Conservation (phyloP, 2,329 filamentous ascomycete genomes). For the Leptographium wingfieldii region DNA sequence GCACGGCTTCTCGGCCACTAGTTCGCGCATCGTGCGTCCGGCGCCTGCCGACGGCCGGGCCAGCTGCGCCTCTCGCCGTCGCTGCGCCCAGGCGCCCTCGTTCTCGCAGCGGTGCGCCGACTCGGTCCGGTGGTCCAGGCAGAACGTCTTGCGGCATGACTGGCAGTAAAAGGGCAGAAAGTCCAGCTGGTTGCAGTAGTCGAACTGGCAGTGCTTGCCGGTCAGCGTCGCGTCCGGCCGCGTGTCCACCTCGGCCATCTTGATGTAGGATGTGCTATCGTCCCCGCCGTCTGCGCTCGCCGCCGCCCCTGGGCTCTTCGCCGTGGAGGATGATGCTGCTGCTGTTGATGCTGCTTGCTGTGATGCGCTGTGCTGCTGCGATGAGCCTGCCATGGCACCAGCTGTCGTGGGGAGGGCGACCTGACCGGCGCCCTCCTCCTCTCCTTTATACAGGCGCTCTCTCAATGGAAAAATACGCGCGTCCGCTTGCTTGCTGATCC, state of each 20-base stretch:
- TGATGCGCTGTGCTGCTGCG: not conserved
- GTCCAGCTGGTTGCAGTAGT: conserved; percentile 88
- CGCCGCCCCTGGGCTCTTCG: conserved; percentile 18
- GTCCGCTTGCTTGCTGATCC: not conserved
- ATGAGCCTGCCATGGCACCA: conserved; percentile 35
- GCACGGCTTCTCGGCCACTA: conserved; percentile 53
- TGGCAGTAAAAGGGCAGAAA: conserved; percentile 93
- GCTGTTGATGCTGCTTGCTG: conserved; percentile 21
- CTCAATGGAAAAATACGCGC: not conserved
- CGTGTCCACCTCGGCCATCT: conserved; percentile 50
- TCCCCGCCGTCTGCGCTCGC: not conserved
- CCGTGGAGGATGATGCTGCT: conserved; percentile 13
- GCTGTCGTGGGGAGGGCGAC: not conserved
- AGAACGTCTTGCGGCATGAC: conserved; percentile 74
- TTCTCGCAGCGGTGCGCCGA: conserved; percentile 58
- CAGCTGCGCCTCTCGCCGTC: conserved; percentile 41
- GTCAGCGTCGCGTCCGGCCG: conserved; percentile 52
- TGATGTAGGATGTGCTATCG: conserved; percentile 45
- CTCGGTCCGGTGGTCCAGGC: conserved; percentile 87
- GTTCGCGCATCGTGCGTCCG: conserved; percentile 39
- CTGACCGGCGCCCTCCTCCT: not conserved
- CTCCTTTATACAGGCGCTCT: not conserved
- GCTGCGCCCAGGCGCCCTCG: conserved; percentile 49
- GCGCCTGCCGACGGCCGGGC: conserved; percentile 40
- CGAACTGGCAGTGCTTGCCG: conserved; percentile 80